phyloP scores from a whole-genome alignment of 75 land plant genomes.

The Azolla pinnata region DNA sequence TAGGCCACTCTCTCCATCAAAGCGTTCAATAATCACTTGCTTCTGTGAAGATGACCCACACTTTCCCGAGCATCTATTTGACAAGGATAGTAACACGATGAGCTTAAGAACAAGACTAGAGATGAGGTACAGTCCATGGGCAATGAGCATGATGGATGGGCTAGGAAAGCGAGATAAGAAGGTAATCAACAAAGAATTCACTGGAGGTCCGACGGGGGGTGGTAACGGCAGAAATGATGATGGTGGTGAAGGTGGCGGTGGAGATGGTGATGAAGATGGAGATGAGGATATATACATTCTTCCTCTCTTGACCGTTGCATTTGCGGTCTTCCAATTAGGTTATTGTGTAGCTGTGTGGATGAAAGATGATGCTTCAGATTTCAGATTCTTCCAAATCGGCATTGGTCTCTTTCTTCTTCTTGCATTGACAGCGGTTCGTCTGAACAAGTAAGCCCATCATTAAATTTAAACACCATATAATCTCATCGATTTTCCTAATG shows the following conservation, averaged over 20 bases:
- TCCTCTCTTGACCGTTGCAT: slow-evolving; percentile 33
- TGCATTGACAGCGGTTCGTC: slow-evolving; percentile 32
- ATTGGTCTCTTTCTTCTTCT: slow-evolving; percentile 34
- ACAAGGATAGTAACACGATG: slow-evolving; percentile 15
- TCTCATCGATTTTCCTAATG: no score
- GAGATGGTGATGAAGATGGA: slow-evolving; percentile 32
- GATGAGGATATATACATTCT: slow-evolving; percentile 29
- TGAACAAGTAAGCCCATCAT: slow-evolving; percentile 39
- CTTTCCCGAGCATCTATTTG: slow-evolving; percentile 22
- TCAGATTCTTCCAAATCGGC: slow-evolving; percentile 30
- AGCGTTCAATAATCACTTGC: slow-evolving; percentile 25
- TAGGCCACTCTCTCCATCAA: no score
- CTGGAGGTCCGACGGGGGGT: slow-evolving; percentile 24
- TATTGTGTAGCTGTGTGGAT: slow-evolving; percentile 44
- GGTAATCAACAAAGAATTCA: slow-evolving; percentile 18
- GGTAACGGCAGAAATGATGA: slow-evolving; percentile 28
- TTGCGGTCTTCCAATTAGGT: slow-evolving; percentile 42
- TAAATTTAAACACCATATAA: no score
- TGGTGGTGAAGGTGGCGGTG: slow-evolving; percentile 31
- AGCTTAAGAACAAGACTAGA: slow-evolving; percentile 20
- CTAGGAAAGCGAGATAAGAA: slow-evolving; percentile 14
- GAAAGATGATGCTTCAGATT: slow-evolving; percentile 33
- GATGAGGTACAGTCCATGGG: slow-evolving; percentile 32
- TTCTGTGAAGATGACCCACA: slow-evolving; percentile 38
- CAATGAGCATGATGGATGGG: slow-evolving; percentile 31